Evolutionary conservation across 169 alveolate genomes (phyloP).

Genomic region (Plasmodium billcollinsi): DNA sequence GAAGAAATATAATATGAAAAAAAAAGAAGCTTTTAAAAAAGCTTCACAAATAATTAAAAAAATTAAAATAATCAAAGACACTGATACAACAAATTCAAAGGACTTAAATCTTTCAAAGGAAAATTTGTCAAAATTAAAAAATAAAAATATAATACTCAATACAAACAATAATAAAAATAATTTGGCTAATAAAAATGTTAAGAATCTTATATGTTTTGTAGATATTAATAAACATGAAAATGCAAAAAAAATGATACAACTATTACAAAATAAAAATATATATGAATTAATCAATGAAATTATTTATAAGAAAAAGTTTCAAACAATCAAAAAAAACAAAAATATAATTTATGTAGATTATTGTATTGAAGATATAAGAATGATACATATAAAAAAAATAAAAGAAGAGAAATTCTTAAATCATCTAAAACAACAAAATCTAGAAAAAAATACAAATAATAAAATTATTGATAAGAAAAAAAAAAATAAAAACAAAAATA

Average conservation of each 20-base stretch:
- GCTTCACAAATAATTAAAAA: slow-evolving; percentile 48
- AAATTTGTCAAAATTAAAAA: neutral
- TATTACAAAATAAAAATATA: slow-evolving; percentile 66
- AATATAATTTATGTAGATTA: slow-evolving; percentile 71
- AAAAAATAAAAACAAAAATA: slow-evolving; percentile 40
- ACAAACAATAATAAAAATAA: slow-evolving; percentile 10
- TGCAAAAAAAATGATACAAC: slow-evolving; percentile 41
- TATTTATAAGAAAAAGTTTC: slow-evolving; percentile 57
- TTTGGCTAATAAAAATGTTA: neutral
- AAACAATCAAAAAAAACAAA: slow-evolving; percentile 44
- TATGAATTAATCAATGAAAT: slow-evolving; percentile 40
- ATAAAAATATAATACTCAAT: slow-evolving; percentile 7
- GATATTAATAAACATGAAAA: slow-evolving; percentile 70
- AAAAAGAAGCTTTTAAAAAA: slow-evolving; percentile 69
- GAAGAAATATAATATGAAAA: slow-evolving; percentile 60
- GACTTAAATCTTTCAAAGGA: neutral
- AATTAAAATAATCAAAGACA: slow-evolving; percentile 59
- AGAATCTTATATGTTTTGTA: slow-evolving; percentile 59
- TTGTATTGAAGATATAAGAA: slow-evolving; percentile 73
- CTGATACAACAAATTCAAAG: neutral
- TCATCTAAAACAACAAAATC: slow-evolving; percentile 48
- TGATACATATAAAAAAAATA: slow-evolving; percentile 71
- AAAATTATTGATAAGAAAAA: slow-evolving; percentile 4
- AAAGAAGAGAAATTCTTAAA: slow-evolving; percentile 72
- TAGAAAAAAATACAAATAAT: neutral